These are phyloP conservation scores for Apiospora phragmitis DNA, from an alignment of 2,329 filamentous ascomycete genomes.

Conservation along the genomic window DNA sequence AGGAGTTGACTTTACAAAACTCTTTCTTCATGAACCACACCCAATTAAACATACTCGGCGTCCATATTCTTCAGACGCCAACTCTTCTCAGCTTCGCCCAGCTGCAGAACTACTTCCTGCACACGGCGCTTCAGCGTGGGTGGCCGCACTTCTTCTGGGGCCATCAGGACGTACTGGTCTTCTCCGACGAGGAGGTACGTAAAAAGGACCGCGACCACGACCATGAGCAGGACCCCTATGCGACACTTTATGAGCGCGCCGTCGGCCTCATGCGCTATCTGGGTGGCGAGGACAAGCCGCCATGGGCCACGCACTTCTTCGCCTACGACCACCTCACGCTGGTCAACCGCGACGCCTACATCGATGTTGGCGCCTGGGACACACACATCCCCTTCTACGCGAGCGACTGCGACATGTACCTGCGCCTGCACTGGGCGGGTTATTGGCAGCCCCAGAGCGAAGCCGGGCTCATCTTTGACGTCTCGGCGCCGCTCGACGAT, in stretches of 20 bases:
- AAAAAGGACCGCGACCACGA: conserved; percentile 37
- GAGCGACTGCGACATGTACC: conserved; percentile 47
- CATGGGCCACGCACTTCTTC: conserved; percentile 51
- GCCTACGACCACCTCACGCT: conserved; percentile 50
- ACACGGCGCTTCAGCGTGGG: conserved; percentile 38
- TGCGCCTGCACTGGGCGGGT: conserved; percentile 41
- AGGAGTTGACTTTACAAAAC: conserved; percentile 47
- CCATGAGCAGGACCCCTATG: conserved; percentile 35
- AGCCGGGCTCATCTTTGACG: conserved; percentile 43
- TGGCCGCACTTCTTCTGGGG: conserved; percentile 50
- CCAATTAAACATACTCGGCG: conserved; percentile 45
- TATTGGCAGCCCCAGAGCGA: conserved; percentile 40
- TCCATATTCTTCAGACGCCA: conserved; percentile 49
- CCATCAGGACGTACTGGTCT: conserved; percentile 48
- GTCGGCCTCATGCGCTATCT: conserved; percentile 33
- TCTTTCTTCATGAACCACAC: conserved; percentile 56
- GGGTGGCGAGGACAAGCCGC: conserved; percentile 33
- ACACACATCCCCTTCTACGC: conserved; percentile 49
- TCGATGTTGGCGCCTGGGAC: conserved; percentile 48
- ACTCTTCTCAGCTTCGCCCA: conserved; percentile 50
- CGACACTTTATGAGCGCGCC: conserved; percentile 34
- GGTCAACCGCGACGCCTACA: conserved; percentile 46
- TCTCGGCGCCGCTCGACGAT: conserved; percentile 42
- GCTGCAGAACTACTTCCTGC: conserved; percentile 50
- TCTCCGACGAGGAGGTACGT: conserved; percentile 41